phyloP scores from a whole-genome alignment of 2,329 filamentous ascomycete genomes.

The Coniochaeta sp. region DNA sequence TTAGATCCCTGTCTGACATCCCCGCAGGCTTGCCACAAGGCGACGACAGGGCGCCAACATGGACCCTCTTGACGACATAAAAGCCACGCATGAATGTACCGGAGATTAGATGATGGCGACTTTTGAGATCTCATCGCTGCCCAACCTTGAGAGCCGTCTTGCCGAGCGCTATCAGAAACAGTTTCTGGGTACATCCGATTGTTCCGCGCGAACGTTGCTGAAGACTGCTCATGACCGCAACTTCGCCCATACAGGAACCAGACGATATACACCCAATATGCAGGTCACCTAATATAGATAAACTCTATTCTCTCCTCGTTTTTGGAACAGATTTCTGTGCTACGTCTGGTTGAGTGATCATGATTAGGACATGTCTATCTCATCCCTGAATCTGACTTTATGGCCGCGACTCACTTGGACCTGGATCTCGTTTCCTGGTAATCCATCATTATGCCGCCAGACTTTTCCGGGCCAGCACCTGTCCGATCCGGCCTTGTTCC shows the following conservation, averaged over 20 bases:
- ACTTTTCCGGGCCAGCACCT: background rate
- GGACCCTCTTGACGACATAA: background rate
- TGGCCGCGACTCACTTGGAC: background rate
- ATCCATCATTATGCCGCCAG: background rate
- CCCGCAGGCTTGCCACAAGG: background rate
- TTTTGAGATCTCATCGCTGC: background rate
- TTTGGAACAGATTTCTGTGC: no score
- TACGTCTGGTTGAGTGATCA: no score
- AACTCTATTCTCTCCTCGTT: no score
- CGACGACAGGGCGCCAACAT: background rate
- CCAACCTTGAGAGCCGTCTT: background rate
- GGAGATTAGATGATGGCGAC: background rate
- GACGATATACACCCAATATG: no score
- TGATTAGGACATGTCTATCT: no score
- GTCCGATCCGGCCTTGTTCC: background rate
- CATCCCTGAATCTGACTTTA: background rate
- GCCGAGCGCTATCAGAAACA: background rate
- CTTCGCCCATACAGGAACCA: no score
- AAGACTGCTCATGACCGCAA: no score
- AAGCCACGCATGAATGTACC: background rate
- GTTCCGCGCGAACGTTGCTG: background rate
- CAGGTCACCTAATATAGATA: no score
- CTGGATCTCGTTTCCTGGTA: background rate
- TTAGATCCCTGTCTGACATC: constrained; percentile 5
- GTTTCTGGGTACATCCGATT: background rate